These are phyloP conservation scores for Euphorbia tirucalli DNA, from an alignment of 345 rosid species.

Conservation along the genomic window DNA sequence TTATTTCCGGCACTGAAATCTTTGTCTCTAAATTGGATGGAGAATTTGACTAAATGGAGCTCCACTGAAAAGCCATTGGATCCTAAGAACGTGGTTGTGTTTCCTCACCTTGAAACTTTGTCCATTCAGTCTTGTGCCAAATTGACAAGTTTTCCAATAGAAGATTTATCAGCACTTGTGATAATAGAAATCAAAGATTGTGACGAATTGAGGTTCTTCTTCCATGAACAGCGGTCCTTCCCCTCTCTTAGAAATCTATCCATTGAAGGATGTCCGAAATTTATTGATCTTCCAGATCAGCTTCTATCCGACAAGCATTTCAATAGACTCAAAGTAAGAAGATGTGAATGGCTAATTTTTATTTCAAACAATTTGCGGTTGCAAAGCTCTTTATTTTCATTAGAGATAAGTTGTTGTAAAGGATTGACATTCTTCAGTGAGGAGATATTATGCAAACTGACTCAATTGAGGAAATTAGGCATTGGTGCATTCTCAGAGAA, in stretches of 20 bases:
- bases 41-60: background rate
- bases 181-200: no score
- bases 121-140: background rate
- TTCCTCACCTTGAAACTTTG: slow-evolving; percentile 17
- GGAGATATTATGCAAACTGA: background rate
- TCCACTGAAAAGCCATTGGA: background rate
- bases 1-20: background rate
- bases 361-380: background rate
- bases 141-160: no score
- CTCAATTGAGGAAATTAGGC: background rate
- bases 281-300: background rate
- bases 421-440: background rate
- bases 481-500: background rate
- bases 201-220: no score
- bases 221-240: background rate
- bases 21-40: background rate
- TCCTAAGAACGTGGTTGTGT: background rate
- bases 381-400: no score
- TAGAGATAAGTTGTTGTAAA: no score
- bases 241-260: background rate
- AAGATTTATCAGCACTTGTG: no score
- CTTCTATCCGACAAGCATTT: background rate
- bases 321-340: background rate
- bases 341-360: background rate
- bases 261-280: background rate